These are phyloP conservation scores for Musa itinerans DNA, from an alignment of 176 grass and related monocot genomes.

Conservation along the genomic window DNA sequence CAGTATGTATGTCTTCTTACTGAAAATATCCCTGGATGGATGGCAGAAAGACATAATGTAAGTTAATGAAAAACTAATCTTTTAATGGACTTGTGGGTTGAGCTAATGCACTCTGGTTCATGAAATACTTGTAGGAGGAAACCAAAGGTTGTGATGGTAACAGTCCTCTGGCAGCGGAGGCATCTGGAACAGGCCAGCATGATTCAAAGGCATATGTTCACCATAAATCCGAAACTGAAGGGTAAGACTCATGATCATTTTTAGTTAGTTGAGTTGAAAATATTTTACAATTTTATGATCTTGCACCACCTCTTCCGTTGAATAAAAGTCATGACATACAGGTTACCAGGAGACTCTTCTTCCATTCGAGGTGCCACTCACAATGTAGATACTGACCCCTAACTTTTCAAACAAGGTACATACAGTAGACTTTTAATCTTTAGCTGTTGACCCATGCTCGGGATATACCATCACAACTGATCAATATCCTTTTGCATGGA, in stretches of 20 bases:
- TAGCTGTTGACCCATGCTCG: too few relatives aligned
- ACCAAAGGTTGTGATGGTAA: neutral
- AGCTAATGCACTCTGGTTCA: neutral
- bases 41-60: slow-evolving; percentile 30
- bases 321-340: neutral
- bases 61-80: neutral
- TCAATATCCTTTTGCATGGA: too few relatives aligned
- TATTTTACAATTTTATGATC: neutral
- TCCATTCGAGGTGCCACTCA: neutral
- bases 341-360: slow-evolving; percentile 18
- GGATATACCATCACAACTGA: too few relatives aligned
- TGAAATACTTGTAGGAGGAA: slow-evolving; percentile 2
- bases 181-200: neutral
- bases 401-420: slow-evolving; percentile 16
- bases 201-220: slow-evolving; percentile 10
- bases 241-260: neutral
- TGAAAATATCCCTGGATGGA: slow-evolving; percentile 58
- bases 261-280: neutral
- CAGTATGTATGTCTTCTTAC: slow-evolving; percentile 62
- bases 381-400: neutral
- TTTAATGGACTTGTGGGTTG: neutral
- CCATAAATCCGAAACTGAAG: neutral
- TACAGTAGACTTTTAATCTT: neutral
- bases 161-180: neutral
- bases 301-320: neutral